Percentiles rank a stretch among this genome's conserved stretches.
These are phyloP conservation scores for Parachaetomium inaequale DNA, from an alignment of 495 filamentous ascomycete species.

Conservation along the genomic window DNA sequence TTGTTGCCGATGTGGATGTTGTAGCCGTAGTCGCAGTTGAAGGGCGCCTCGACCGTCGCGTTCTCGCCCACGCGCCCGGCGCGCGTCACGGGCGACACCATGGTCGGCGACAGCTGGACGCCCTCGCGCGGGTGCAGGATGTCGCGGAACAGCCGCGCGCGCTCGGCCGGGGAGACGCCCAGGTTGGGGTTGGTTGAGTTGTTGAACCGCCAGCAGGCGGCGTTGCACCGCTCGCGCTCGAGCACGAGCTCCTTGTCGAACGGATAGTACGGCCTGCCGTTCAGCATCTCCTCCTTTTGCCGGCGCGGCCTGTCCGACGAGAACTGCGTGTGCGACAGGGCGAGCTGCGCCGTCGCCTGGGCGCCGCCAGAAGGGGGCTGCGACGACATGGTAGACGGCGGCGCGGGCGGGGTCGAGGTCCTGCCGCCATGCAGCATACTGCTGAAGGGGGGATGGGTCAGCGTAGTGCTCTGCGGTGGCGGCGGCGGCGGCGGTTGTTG, in stretches of 20 bases:
- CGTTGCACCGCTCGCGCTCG: conserved; percentile 83
- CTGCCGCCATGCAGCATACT: conserved; percentile 45
- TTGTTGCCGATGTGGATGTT: conserved; percentile 87
- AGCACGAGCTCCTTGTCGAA: conserved; percentile 73
- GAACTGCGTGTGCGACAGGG: conserved; percentile 51
- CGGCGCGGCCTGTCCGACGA: conserved; percentile 49
- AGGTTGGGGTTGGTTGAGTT: conserved; percentile 76
- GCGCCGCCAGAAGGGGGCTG: conserved; percentile 35
- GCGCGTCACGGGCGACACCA: conserved; percentile 46
- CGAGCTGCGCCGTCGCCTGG: conserved; percentile 58
- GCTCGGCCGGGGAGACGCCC: conserved; percentile 73
- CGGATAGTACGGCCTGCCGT: conserved; percentile 74
- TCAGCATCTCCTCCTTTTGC: conserved; percentile 94
- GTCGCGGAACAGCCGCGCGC: conserved; percentile 73
- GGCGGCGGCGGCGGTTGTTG: conserved; percentile 22
- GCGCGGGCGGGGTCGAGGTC: conserved; percentile 40
- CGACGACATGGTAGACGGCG: conserved; percentile 30
- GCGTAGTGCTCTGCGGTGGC: conserved; percentile 25
- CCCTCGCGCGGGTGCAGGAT: conserved; percentile 55
- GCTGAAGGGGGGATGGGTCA: conserved; percentile 29
- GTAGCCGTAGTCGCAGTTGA: conserved; percentile 93
- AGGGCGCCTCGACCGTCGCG: conserved; percentile 81
- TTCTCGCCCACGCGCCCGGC: conserved; percentile 69
- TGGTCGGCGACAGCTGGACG: conserved; percentile 45
- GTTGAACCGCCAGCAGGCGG: conserved; percentile 84